Evolutionary conservation across 2,329 filamentous ascomycete species (phyloP).

Genomic region (Trichoderma koningii): DNA sequence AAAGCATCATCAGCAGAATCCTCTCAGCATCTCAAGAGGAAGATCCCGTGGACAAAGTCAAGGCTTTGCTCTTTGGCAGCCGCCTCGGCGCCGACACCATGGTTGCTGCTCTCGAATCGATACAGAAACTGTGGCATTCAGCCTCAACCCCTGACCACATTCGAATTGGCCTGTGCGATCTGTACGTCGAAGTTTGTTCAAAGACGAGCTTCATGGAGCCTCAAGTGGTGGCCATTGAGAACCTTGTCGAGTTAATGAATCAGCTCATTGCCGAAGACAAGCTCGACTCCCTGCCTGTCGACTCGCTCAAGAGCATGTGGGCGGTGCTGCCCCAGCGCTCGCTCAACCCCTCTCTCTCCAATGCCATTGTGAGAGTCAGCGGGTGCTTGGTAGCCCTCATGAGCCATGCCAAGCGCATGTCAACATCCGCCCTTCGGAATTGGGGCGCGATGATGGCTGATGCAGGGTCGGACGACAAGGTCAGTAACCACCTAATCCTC

Average conservation of each 20-base stretch:
- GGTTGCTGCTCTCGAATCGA: slow-evolving; percentile 40
- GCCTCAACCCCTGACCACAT: slow-evolving; percentile 33
- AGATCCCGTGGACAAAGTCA: slow-evolving; percentile 33
- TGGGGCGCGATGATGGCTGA: slow-evolving; percentile 56
- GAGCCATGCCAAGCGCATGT: slow-evolving; percentile 30
- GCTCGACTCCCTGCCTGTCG: slow-evolving; percentile 38
- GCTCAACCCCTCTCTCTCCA: slow-evolving; percentile 52
- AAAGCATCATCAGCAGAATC: slow-evolving; percentile 43
- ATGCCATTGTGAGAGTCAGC: slow-evolving; percentile 52
- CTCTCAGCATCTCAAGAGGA: slow-evolving; percentile 37
- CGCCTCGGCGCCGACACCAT: slow-evolving; percentile 42
- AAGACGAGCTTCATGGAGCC: slow-evolving; percentile 46
- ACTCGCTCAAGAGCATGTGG: slow-evolving; percentile 47
- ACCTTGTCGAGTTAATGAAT: slow-evolving; percentile 52
- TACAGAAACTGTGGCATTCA: slow-evolving; percentile 39
- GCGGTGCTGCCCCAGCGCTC: slow-evolving; percentile 40
- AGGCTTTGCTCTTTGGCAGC: slow-evolving; percentile 36
- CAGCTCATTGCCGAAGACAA: slow-evolving; percentile 37
- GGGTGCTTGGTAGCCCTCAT: slow-evolving; percentile 48
- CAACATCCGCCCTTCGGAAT: slow-evolving; percentile 33
- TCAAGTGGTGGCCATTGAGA: slow-evolving; percentile 50
- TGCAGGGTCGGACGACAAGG: slow-evolving; percentile 52
- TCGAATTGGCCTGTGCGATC: slow-evolving; percentile 41
- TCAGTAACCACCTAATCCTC: slow-evolving; percentile 31
- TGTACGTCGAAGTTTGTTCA: slow-evolving; percentile 49